These are phyloP conservation scores for Rhytidiadelphus loreus DNA, from an alignment of 225 moss, liverwort and hornwort species.

Conservation along the genomic window DNA sequence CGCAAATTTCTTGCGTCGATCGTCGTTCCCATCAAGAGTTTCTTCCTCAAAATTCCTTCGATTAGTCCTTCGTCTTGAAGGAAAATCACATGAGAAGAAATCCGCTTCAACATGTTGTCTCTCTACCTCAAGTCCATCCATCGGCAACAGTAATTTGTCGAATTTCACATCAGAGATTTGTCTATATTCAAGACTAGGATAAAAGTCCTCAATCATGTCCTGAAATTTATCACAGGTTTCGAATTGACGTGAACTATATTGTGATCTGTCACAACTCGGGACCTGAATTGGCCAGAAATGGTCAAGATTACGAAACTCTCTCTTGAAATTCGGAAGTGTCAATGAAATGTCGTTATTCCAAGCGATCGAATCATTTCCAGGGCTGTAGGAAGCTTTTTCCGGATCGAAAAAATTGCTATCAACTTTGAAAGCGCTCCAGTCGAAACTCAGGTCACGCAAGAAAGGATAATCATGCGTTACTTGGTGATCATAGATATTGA, in stretches of 20 bases:
- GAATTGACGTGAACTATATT: background rate
- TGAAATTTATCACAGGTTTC: background rate
- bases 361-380: background rate
- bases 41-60: background rate
- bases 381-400: background rate
- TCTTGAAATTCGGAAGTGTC: background rate
- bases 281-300: background rate
- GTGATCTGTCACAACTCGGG: background rate
- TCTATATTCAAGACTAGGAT: background rate
- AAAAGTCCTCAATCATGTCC: background rate
- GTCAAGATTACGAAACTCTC: slow-evolving; percentile 9
- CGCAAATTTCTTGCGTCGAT: background rate
- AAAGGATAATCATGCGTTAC: slow-evolving; percentile 4
- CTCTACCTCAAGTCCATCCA: background rate
- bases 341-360: slow-evolving; percentile 8
- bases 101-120: background rate
- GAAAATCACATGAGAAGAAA: background rate
- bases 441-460: background rate
- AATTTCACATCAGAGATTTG: background rate
- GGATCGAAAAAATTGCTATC: background rate
- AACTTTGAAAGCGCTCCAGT: background rate
- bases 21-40: background rate
- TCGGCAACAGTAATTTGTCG: background rate
- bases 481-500: background rate
- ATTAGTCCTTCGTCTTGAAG: background rate